Evolutionary conservation across 176 grass and related monocot species (phyloP), one percentile per base, ranked within the genome.

Genomic region (Triticum monococcum): DNA sequence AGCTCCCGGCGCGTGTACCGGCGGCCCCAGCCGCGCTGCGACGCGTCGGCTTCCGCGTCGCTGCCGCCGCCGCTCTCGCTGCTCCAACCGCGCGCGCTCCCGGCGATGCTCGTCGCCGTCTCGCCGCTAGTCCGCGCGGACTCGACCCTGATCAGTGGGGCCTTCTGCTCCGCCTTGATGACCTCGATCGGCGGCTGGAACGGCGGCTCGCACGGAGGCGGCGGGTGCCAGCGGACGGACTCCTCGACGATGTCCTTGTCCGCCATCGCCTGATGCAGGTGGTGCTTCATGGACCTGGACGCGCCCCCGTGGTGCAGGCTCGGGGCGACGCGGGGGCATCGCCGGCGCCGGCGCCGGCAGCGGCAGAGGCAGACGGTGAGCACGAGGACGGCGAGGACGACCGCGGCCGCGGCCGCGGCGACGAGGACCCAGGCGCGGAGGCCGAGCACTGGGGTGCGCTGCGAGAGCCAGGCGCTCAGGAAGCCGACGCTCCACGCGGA

Each of bases 371-470:
- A 91, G 48, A 85, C 52, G 66, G 79, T 28, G 77, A 98, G 33
- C 64, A 89, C 60, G 75, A 95, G 82, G 3, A 89, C 45, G 0
- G 85, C 78, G 78, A 95, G 57, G 4, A 86, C 56, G 62, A 76
- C 30, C 54, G 54, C 88, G n/a, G 91, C 90, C 25, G 75, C 91
- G 37, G 16, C 84, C 9, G 70, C 85, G 41, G 84, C 96, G 62
- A 86, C 62, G 62, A 96, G 77, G 57, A 98, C 90, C 91, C 93
- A 95, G 40, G 71, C 81, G 54, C 81, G 85, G 13, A 98, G 91
- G 78, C 96, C 96, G 36, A 98, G 93, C 13, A 98, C 78, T n/a
- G 91, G 85, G 62, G 91, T 98, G 68, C 86, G 89, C 41, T 92
- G 86, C 22, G 96, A 88, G 57, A 95, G 81, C 91, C 94, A 90